Percentiles rank a stretch among this genome's conserved stretches.
Evolutionary conservation across 116 monocot species (phyloP).

Genomic region (Trichopus zeylanicus): DNA sequence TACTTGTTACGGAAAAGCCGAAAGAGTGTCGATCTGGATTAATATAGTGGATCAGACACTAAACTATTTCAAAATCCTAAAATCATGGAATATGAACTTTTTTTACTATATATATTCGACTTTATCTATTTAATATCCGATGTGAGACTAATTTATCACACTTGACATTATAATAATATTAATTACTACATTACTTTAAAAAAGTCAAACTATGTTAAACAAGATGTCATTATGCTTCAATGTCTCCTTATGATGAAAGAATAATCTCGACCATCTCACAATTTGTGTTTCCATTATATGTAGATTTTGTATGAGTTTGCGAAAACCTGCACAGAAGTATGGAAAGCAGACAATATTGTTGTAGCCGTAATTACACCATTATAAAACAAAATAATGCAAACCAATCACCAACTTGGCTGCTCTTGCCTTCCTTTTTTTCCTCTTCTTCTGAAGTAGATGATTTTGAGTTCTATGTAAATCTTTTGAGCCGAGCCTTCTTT

Average conservation of each 20-base stretch:
- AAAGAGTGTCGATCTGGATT: too few species aligned
- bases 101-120: too few species aligned
- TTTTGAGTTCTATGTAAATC: constrained; percentile 34
- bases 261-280: constrained; percentile 21
- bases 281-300: constrained; percentile 22
- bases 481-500: constrained; percentile 52
- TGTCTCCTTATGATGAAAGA: not conserved
- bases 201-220: not conserved
- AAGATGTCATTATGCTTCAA: not conserved
- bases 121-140: too few species aligned
- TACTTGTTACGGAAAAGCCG: too few species aligned
- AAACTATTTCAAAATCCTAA: too few species aligned
- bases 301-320: constrained; percentile 21
- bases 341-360: not conserved
- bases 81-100: too few species aligned
- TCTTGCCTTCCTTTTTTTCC: constrained; percentile 64
- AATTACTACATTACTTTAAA: too few species aligned
- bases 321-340: constrained; percentile 37
- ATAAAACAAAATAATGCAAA: not conserved
- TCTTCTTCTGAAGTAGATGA: constrained; percentile 40
- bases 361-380: not conserved
- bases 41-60: too few species aligned
- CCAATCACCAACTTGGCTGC: constrained; percentile 33
- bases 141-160: too few species aligned
- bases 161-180: too few species aligned